Percentiles rank a stretch among this genome's conserved stretches.
phyloP scores from a whole-genome alignment of 1,139 yeast species.

The Protomyces lactucae-debilis region DNA sequence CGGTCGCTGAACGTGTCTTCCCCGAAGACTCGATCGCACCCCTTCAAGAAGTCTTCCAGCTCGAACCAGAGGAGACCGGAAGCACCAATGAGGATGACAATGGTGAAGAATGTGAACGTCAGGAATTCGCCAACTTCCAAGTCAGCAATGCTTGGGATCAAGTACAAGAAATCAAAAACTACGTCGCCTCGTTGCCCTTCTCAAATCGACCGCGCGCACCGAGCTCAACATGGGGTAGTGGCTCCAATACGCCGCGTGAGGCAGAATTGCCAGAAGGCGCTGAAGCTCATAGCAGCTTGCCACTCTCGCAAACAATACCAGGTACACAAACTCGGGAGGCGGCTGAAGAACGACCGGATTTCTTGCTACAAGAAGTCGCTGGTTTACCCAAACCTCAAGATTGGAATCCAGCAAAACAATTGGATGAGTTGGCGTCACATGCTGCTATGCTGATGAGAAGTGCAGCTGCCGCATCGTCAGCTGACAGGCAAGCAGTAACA shows the following conservation, averaged over 20 bases:
- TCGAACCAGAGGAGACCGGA: background rate
- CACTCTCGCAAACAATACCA: conserved; percentile 3
- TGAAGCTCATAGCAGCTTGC: background rate
- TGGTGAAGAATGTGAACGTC: background rate
- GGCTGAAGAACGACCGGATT: conserved; percentile 4
- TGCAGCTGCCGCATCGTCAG: background rate
- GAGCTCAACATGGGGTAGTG: conserved; percentile 12
- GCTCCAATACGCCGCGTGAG: conserved; percentile 18
- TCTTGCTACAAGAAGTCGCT: conserved; percentile 13
- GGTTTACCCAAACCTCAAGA: conserved; percentile 16
- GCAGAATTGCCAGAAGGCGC: conserved; percentile 18
- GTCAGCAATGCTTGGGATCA: conserved; percentile 23
- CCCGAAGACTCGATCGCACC: conserved; percentile 27
- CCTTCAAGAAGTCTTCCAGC: conserved; percentile 8
- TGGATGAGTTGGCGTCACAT: conserved; percentile 10
- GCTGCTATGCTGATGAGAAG: background rate
- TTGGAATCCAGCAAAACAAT: conserved; percentile 22
- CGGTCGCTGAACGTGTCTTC: conserved; percentile 15
- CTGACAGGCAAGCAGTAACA: background rate
- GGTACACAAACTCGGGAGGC: background rate
- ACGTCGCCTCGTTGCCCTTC: conserved; percentile 15
- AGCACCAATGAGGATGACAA: conserved; percentile 6
- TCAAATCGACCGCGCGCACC: conserved; percentile 20
- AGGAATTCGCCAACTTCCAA: conserved; percentile 3
- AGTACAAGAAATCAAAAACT: conserved; percentile 8